phyloP scores from a whole-genome alignment of 2,329 filamentous ascomycete species.

The Xylaria sp. region DNA sequence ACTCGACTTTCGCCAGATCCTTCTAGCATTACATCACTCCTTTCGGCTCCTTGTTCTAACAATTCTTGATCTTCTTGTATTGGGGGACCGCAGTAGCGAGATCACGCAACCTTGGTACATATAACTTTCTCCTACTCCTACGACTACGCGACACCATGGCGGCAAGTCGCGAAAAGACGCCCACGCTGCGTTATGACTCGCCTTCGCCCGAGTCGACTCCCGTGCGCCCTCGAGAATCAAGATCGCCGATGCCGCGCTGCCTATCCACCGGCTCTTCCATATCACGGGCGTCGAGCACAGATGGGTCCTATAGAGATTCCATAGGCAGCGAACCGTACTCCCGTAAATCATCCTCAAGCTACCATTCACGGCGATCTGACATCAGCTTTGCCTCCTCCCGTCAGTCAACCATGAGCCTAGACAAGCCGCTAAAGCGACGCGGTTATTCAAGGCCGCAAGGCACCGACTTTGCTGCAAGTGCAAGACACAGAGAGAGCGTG shows the following conservation, averaged over 20 bases:
- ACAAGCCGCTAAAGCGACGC: slow-evolving; percentile 64
- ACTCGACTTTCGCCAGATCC: not conserved
- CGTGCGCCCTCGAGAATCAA: slow-evolving; percentile 69
- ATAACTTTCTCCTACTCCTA: not conserved
- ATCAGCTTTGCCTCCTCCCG: slow-evolving; percentile 54
- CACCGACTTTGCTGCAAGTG: slow-evolving; percentile 90
- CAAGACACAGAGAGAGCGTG: slow-evolving; percentile 90
- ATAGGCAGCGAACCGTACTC: slow-evolving; percentile 67
- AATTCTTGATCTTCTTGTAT: not conserved
- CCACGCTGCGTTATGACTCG: slow-evolving; percentile 63
- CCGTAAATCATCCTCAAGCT: slow-evolving; percentile 72
- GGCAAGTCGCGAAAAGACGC: slow-evolving; percentile 49
- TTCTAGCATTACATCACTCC: slow-evolving; percentile 18
- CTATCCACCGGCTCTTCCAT: slow-evolving; percentile 71
- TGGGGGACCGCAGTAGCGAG: slow-evolving; percentile 4
- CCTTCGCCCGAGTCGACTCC: slow-evolving; percentile 73
- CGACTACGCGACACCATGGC: slow-evolving; percentile 48
- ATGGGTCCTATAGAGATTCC: slow-evolving; percentile 63
- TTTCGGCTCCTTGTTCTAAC: slow-evolving; percentile 7
- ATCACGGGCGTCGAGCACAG: slow-evolving; percentile 65
- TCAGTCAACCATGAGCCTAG: slow-evolving; percentile 59
- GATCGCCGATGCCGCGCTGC: slow-evolving; percentile 69
- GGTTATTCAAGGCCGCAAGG: slow-evolving; percentile 90
- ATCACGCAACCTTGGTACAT: slow-evolving; percentile 14
- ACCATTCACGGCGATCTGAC: slow-evolving; percentile 58